Base-by-base conservation (phyloP, 257 asterid genomes). In the Solanum etuberosum region DNA sequence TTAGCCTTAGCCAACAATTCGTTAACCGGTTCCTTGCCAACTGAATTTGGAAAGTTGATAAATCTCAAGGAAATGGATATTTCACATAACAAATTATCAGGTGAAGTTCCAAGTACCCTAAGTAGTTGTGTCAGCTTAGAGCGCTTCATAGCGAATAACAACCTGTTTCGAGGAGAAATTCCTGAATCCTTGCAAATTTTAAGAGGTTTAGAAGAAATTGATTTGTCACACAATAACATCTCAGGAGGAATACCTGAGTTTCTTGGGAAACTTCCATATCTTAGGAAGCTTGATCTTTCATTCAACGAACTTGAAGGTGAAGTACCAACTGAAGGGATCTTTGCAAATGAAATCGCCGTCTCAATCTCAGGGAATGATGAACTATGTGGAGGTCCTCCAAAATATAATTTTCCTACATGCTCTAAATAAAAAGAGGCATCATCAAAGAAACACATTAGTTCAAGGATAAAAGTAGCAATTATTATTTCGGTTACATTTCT, bases 311-410 rank as follows among this genome's bases (percentile, higher is more conserved):
- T 92, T 21, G 72, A 77, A 13, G 95, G 93, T 1, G 73, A 88
- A 87, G 90, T 91, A 71, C 91, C 93, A 34, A 84, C 43, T 11
- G 40, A 83, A 7, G 92, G 92, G 16, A 27, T 88, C 8, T 91
- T 91, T 87, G 65, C 90, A 25, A 90, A 90, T 85, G 85, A 74
- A 46, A 90, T 82, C 48, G 89, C 57, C 0, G 27, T 90, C 61
- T 90, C 87, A 57, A 21, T 91, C 3, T 14, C 14, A 6, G 95
- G 93, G 70, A 91, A 91, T 32, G 21, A 34, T 27, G 42, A 43
- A 15, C 87, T 91, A 2, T 90, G 93, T 86, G 91, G 92, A 85
- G 93, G 93, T n/a, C 68, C 21, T 27, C 59, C 82, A 23, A 87
- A 73, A 14, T 59, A 89, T 5, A 71, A 84, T 32, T 87, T 91